Evolutionary conservation across 2,329 filamentous ascomycete species (phyloP).

Genomic region (Camptophora hylomeconis): DNA sequence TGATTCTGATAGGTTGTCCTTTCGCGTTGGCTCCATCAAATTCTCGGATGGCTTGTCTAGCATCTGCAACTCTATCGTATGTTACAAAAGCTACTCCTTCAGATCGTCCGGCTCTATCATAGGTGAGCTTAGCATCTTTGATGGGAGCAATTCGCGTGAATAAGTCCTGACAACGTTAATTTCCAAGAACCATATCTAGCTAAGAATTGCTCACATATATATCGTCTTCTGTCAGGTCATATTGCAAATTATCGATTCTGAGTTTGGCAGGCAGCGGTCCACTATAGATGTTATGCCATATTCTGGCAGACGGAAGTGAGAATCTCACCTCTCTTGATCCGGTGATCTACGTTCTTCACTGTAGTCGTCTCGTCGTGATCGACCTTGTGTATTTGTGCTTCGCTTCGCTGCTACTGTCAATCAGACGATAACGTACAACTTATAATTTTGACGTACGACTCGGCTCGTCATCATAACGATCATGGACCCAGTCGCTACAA

Average conservation of each 20-base stretch:
- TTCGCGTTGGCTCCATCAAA: constrained; percentile 88
- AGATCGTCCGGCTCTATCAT: constrained; percentile 80
- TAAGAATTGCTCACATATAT: constrained; percentile 47
- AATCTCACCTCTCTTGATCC: constrained; percentile 12
- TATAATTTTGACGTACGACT: constrained; percentile 21
- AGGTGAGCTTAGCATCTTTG: constrained; percentile 55
- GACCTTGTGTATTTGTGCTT: no score
- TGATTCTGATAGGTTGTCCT: constrained; percentile 68
- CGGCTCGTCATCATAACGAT: constrained; percentile 69
- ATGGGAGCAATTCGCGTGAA: constrained; percentile 68
- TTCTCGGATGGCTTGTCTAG: constrained; percentile 59
- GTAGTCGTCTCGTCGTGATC: constrained; percentile 21
- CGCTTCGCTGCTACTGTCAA: constrained; percentile 7
- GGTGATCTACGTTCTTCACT: constrained; percentile 24
- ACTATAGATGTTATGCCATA: constrained; percentile 28
- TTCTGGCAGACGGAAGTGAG: no score
- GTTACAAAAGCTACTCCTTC: constrained; percentile 75
- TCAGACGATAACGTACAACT: constrained; percentile 20
- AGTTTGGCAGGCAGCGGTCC: constrained; percentile 53
- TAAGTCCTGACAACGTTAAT: constrained; percentile 47
- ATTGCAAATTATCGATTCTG: constrained; percentile 81
- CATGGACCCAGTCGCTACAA: constrained; percentile 80
- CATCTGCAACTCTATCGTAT: constrained; percentile 59
- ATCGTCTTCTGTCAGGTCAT: constrained; percentile 76
- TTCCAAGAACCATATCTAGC: background rate